phyloP scores from a whole-genome alignment of 306 rosid species.

The Senna tora region DNA sequence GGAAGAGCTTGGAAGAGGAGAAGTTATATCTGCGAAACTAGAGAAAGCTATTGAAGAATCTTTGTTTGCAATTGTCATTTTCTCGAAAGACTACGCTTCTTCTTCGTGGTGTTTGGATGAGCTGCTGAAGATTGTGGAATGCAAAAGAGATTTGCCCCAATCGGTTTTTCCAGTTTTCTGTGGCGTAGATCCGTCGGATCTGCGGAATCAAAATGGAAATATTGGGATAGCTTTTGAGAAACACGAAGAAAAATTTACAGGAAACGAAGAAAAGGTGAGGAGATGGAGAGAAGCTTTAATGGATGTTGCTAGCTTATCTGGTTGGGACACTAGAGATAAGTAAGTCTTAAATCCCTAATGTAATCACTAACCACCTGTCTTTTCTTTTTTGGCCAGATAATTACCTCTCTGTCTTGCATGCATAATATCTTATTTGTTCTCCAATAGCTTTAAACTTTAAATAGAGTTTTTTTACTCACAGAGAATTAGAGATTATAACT shows the following conservation, averaged over 20 bases:
- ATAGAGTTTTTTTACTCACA: too few species aligned
- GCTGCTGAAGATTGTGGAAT: background rate
- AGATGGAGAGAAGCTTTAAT: background rate
- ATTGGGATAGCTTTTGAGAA: background rate
- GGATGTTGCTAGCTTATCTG: too few species aligned
- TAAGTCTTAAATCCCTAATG: too few species aligned
- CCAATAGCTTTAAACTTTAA: too few species aligned
- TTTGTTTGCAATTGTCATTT: background rate
- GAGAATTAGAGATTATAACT: too few species aligned
- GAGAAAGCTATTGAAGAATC: background rate
- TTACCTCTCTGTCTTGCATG: too few species aligned
- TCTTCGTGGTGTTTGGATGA: too few species aligned
- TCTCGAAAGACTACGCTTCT: background rate
- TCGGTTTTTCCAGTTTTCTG: background rate
- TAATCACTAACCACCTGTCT: too few species aligned
- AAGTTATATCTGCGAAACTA: background rate
- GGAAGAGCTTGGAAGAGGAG: background rate
- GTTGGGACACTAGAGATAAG: too few species aligned
- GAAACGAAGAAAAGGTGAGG: background rate
- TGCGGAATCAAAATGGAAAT: background rate
- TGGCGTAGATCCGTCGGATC: background rate
- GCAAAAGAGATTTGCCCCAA: background rate
- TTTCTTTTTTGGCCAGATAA: too few species aligned
- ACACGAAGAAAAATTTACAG: background rate
- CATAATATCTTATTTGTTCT: too few species aligned